phyloP scores from a whole-genome alignment of 1,139 yeast genomes.

The Geotrichum reessii region DNA sequence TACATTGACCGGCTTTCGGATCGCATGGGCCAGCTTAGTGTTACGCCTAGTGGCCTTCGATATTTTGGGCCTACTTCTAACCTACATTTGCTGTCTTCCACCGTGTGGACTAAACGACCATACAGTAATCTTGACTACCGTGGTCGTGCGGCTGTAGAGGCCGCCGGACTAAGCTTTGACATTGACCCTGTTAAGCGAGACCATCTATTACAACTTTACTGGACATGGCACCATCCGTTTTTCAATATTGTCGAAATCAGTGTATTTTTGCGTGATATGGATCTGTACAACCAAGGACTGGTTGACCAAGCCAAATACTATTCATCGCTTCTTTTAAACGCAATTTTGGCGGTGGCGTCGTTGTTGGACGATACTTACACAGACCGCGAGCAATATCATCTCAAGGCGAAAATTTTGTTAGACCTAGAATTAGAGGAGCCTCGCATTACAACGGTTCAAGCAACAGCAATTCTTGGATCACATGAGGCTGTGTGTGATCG shows the following conservation, averaged over 20 bases:
- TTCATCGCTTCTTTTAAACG: slow-evolving; percentile 25
- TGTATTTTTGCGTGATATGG: slow-evolving; percentile 24
- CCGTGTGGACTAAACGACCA: slow-evolving; percentile 16
- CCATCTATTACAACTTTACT: slow-evolving; percentile 26
- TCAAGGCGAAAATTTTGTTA: slow-evolving; percentile 19
- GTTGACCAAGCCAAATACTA: slow-evolving; percentile 21
- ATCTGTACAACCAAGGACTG: slow-evolving; percentile 10
- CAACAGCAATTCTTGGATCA: slow-evolving; percentile 23
- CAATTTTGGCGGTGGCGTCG: slow-evolving; percentile 26
- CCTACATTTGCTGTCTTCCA: slow-evolving; percentile 18
- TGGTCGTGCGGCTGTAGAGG: slow-evolving; percentile 17
- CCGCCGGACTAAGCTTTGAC: slow-evolving; percentile 17
- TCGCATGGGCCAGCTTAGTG: slow-evolving; percentile 21
- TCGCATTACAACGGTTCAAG: slow-evolving; percentile 26
- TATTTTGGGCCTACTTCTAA: slow-evolving; percentile 29
- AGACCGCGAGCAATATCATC: slow-evolving; percentile 13
- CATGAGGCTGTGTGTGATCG: slow-evolving; percentile 27
- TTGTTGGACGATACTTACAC: slow-evolving; percentile 20
- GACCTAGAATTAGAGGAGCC: slow-evolving; percentile 20
- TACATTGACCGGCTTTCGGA: slow-evolving; percentile 12
- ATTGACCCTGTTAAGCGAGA: slow-evolving; percentile 19
- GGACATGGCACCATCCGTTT: slow-evolving; percentile 29
- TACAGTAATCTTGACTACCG: slow-evolving; percentile 15
- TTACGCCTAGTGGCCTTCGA: slow-evolving; percentile 27
- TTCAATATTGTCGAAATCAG: slow-evolving; percentile 24